Conservation (phyloP, 1,139 yeast species). For the Yamadazyma dendronema region DNA sequence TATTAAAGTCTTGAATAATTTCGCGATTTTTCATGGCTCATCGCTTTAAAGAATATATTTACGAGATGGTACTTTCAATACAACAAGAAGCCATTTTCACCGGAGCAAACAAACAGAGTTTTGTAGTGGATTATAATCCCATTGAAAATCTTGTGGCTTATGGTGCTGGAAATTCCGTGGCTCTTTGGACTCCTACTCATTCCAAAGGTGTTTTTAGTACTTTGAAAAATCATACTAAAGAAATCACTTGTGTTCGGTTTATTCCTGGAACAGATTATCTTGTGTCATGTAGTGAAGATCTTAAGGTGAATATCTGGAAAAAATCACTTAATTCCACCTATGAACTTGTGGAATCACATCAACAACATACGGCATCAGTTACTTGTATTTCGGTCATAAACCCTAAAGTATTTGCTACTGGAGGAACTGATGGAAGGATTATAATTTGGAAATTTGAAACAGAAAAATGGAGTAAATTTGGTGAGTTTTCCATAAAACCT, state of each 20-base stretch:
- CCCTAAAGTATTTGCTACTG: constrained; percentile 48
- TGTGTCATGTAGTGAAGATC: constrained; percentile 68
- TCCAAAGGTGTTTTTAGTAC: constrained; percentile 52
- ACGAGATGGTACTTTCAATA: constrained; percentile 1
- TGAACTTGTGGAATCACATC: constrained; percentile 14
- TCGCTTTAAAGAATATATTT: too few relatives aligned
- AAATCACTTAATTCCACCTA: constrained; percentile 26
- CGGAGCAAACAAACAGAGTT: constrained; percentile 79
- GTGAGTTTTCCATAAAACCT: constrained; percentile 31
- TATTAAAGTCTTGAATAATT: constrained; percentile 9
- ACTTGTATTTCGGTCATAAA: constrained; percentile 44
- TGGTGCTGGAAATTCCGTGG: constrained; percentile 75
- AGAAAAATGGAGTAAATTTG: constrained; percentile 10
- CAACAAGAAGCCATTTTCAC: constrained; percentile 59
- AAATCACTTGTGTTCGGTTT: constrained; percentile 60
- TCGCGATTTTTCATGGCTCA: constrained; percentile 5
- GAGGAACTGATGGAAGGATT: constrained; percentile 64
- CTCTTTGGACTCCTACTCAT: constrained; percentile 65
- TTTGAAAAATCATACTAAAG: constrained; percentile 56
- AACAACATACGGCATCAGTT: constrained; percentile 46
- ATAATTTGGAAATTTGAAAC: constrained; percentile 45
- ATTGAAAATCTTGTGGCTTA: constrained; percentile 53
- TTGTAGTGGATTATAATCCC: constrained; percentile 57
- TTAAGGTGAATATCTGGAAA: constrained; percentile 60
- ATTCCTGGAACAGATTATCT: constrained; percentile 46